A percentile compares a stretch with the other conserved stretches of the same genome.
Conservation (phyloP, 768 basidiomycete species). For the Xerocomellus amylosporus region DNA sequence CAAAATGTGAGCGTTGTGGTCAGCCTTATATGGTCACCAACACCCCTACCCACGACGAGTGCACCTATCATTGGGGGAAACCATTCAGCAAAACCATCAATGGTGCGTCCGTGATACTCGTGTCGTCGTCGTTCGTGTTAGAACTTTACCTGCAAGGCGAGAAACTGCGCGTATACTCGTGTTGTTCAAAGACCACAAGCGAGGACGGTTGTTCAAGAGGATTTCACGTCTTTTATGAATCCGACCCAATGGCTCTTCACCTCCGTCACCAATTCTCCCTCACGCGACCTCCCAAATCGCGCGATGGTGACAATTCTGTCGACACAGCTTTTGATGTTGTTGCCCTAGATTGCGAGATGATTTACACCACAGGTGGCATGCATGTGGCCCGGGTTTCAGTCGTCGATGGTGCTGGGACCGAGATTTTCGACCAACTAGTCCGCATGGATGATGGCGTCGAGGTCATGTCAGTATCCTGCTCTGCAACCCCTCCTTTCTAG, state of each 20-base stretch:
- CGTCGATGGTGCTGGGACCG: constrained; percentile 69
- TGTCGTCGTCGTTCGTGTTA: not conserved
- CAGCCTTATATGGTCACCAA: constrained; percentile 66
- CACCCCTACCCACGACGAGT: constrained; percentile 56
- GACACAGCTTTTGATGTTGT: constrained; percentile 66
- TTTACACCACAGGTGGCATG: constrained; percentile 92
- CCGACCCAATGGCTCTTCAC: constrained; percentile 62
- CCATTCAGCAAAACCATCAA: constrained; percentile 57
- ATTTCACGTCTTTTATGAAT: constrained; percentile 90
- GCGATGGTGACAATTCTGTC: constrained; percentile 1
- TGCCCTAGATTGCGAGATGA: constrained; percentile 95
- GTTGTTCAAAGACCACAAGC: constrained; percentile 64
- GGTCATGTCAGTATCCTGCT: constrained; percentile 55
- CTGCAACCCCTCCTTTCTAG: not conserved
- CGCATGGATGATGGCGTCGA: constrained; percentile 78
- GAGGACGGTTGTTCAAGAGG: constrained; percentile 73
- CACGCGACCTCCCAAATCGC: constrained; percentile 27
- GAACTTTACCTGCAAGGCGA: constrained; percentile 47
- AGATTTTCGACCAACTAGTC: constrained; percentile 81
- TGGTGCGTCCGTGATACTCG: constrained; percentile 43
- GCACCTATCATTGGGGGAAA: constrained; percentile 83
- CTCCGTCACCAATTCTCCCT: constrained; percentile 69
- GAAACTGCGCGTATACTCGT: constrained; percentile 67
- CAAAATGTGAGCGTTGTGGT: constrained; percentile 78
- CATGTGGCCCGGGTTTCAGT: constrained; percentile 88